Evolutionary conservation across 345 rosid genomes (phyloP), one percentile per base, ranked within the genome.

Genomic region (Eucalyptus camaldulensis): DNA sequence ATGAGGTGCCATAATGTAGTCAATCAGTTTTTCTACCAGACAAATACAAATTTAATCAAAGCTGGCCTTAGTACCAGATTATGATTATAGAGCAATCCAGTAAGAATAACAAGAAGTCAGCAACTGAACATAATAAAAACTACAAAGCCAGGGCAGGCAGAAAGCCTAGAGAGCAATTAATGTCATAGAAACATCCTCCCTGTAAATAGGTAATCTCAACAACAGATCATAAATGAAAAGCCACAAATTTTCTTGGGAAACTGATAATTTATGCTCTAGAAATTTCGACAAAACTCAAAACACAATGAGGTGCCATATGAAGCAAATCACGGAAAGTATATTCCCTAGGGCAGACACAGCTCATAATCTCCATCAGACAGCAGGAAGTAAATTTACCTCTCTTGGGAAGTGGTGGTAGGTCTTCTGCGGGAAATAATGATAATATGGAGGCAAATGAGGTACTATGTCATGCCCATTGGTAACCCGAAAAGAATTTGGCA

Each of bases 341-440:
- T 10, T 22, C 65, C 16, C 80, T 10, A 54, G 43, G 43, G 62
- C 87, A 89, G 56, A 44, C 25, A 24, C 0, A 15, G 49, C 65
- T 85, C n/a, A 58, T 56, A 88, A 54, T 88, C 49, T 58, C 8
- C 81, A 56, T 27, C 80, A 62, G 58, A 87, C 67, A 65, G 27
- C 62, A 88, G 33, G 40, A 76, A 76, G 85, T 40, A 40, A 40
- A 76, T 2, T 89, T 94, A 98, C 99, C 99, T 98, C 99, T 92
- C 94, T 94, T 25, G 99, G 96, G 91, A 98, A 96, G 94, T 98
- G 99, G 89, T 98, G 99, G 93, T 97, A 98, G 29, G 99, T 98
- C 95, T 97, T 98, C 17, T 93, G 94, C 16, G 98, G 97, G 91
- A 97, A 95, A 89, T 90, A 91, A 67, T 91, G 88, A 86, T 90